These are phyloP conservation scores for Coprinopsis strossmayeri DNA, from an alignment of 768 basidiomycete species.

Conservation along the genomic window DNA sequence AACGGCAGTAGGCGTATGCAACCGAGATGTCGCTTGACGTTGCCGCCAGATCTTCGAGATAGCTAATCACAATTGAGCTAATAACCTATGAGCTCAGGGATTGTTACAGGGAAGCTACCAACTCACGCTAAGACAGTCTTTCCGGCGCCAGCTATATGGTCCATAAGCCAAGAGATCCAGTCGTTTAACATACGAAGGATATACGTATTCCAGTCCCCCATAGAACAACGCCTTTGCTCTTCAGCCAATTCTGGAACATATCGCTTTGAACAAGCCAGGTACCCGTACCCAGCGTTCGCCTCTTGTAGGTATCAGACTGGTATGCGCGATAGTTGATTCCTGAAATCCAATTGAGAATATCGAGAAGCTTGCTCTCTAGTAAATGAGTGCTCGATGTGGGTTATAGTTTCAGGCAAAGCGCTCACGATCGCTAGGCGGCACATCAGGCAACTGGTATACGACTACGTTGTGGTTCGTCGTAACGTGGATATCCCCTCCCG, in stretches of 20 bases:
- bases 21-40: neutral
- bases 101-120: too few relatives aligned
- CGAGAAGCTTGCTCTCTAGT: neutral
- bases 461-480: too few relatives aligned
- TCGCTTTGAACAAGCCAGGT: neutral
- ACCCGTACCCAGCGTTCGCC: neutral
- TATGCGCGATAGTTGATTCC: neutral
- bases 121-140: constrained; percentile 4
- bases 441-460: too few relatives aligned
- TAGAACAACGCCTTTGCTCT: neutral
- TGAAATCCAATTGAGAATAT: neutral
- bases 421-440: too few relatives aligned
- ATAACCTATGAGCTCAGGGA: neutral
- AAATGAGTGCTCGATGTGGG: too few relatives aligned
- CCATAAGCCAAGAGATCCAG: neutral
- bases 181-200: neutral
- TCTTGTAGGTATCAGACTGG: neutral
- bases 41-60: neutral
- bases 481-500: too few relatives aligned
- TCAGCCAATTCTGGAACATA: neutral
- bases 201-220: constrained; percentile 1
- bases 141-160: constrained; percentile 1
- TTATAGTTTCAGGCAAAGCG: too few relatives aligned
- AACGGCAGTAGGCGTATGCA: neutral
- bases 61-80: neutral